These are phyloP conservation scores for Neopestalotiopsis sp. DNA, from an alignment of 2,329 filamentous ascomycete species.

Conservation along the genomic window DNA sequence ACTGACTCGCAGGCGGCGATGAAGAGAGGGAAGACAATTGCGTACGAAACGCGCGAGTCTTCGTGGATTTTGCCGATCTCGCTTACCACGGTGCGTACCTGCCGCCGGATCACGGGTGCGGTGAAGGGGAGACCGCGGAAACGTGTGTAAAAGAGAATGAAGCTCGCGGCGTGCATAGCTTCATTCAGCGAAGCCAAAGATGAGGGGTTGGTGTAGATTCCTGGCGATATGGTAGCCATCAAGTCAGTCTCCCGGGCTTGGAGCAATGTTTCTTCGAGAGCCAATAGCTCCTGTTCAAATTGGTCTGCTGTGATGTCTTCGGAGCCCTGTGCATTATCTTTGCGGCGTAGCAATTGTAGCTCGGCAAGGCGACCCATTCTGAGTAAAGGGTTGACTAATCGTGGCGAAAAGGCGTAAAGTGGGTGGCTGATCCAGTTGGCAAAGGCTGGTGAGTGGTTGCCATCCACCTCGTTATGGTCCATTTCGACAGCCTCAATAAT, in stretches of 20 bases:
- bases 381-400: not conserved
- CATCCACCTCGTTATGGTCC: not conserved
- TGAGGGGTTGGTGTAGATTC: not conserved
- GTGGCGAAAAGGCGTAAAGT: not conserved
- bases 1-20: not conserved
- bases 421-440: not conserved
- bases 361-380: not conserved
- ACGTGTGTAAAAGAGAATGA: not conserved
- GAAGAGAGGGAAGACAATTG: not conserved
- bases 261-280: not conserved
- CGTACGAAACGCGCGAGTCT: not conserved
- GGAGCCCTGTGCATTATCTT: not conserved
- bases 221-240: not conserved
- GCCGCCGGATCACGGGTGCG: not conserved
- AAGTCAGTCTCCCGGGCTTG: not conserved
- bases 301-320: not conserved
- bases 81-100: not conserved
- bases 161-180: not conserved
- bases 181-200: not conserved
- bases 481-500: not conserved
- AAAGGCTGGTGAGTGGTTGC: not conserved
- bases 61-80: not conserved
- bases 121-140: not conserved
- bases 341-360: not conserved
- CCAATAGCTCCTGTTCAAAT: not conserved